Conservation (phyloP, 176 grass and related monocot species). For the Juncus effusus region DNA sequence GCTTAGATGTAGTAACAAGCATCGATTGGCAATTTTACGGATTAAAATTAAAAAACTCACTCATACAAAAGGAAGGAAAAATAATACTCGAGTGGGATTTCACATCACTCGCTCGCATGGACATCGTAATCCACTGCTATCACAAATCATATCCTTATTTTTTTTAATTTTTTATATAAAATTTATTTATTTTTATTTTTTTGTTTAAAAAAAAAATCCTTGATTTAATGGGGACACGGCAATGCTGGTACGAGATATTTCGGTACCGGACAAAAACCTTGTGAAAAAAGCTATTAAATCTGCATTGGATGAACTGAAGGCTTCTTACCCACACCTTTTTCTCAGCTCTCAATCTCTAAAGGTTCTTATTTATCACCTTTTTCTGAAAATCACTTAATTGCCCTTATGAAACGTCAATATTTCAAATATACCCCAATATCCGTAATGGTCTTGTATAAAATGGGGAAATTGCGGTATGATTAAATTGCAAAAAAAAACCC, state of each 20-base stretch:
- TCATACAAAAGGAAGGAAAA: slow-evolving; percentile 17
- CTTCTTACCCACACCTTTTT: slow-evolving; percentile 23
- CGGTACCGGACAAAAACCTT: slow-evolving; percentile 18
- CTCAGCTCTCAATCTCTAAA: slow-evolving; percentile 26
- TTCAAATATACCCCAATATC: too few relatives aligned
- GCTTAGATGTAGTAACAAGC: slow-evolving; percentile 18
- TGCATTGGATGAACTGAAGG: slow-evolving; percentile 26
- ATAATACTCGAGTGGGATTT: slow-evolving; percentile 27
- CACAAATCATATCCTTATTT: slow-evolving; percentile 26
- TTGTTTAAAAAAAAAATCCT: slow-evolving; percentile 8
- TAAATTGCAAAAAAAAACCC: too few relatives aligned
- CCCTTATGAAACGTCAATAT: too few relatives aligned
- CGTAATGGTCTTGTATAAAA: too few relatives aligned
- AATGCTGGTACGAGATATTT: slow-evolving; percentile 14
- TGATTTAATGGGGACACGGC: slow-evolving; percentile 23
- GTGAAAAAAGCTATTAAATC: slow-evolving; percentile 17
- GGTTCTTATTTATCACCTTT: background rate
- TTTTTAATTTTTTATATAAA: background rate
- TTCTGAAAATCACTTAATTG: too few relatives aligned
- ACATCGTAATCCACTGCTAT: slow-evolving; percentile 26
- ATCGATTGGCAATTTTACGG: slow-evolving; percentile 24
- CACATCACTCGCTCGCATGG: slow-evolving; percentile 16
- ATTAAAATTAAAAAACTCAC: slow-evolving; percentile 19
- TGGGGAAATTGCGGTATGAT: too few relatives aligned
- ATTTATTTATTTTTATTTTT: background rate